phyloP scores from a whole-genome alignment of 2,329 filamentous ascomycete genomes.

The Beauveria varroae region DNA sequence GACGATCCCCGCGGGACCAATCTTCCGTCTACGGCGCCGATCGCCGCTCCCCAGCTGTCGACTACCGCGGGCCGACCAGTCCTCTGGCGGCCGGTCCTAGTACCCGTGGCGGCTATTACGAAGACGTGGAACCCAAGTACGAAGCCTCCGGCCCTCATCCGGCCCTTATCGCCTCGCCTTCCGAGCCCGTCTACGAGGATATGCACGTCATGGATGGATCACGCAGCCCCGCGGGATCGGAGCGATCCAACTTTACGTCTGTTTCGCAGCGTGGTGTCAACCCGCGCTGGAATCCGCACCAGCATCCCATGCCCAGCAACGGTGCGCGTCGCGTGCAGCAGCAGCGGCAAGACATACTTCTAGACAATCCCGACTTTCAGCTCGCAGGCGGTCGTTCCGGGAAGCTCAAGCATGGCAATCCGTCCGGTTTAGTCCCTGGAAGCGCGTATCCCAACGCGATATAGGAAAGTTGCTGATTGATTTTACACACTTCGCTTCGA shows the following conservation, averaged over 20 bases:
- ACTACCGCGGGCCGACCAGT: conserved; percentile 28
- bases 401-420: conserved; percentile 16
- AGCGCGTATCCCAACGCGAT: conserved; percentile 42
- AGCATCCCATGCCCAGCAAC: conserved; percentile 34
- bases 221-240: conserved; percentile 68
- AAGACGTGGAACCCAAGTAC: conserved; percentile 89
- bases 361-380: conserved; percentile 84
- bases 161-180: conserved; percentile 19
- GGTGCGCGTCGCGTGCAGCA: conserved; percentile 39
- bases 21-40: conserved; percentile 34
- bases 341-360: conserved; percentile 62
- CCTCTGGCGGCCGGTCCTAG: conserved; percentile 26
- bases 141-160: conserved; percentile 26
- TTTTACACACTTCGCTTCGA: conserved; percentile 1
- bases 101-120: conserved; percentile 60
- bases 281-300: conserved; percentile 67
- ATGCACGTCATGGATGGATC: conserved; percentile 45
- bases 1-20: conserved; percentile 37
- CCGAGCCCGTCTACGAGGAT: conserved; percentile 52
- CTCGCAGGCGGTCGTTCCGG: conserved; percentile 44
- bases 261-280: conserved; percentile 85
- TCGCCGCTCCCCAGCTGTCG: conserved; percentile 23
- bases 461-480: conserved; percentile 10
- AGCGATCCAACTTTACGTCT: conserved; percentile 80
- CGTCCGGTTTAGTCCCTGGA: conserved; percentile 41